A percentile compares a stretch with the other conserved stretches of the same genome.
Evolutionary conservation across 139 green algal genomes (phyloP).

Genomic region (Tetratostichococcus sp.): DNA sequence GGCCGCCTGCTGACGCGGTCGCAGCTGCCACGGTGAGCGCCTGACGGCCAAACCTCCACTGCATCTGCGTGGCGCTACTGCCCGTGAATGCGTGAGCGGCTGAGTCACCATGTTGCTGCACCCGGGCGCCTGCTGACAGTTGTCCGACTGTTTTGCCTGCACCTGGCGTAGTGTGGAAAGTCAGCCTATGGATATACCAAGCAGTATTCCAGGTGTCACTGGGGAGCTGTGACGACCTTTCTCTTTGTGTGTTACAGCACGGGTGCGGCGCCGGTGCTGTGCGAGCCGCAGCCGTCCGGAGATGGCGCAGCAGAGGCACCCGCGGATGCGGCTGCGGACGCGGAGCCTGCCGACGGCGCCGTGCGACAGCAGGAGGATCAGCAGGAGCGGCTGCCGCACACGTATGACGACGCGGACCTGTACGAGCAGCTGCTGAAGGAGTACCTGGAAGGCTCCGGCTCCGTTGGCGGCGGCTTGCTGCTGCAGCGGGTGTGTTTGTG

Average conservation of each 20-base stretch:
- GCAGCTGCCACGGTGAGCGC: slow-evolving; percentile 23
- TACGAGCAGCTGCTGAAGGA: slow-evolving; percentile 90
- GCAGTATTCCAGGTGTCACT: too few species aligned
- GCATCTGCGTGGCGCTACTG: too few species aligned
- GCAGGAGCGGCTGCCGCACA: slow-evolving; percentile 58
- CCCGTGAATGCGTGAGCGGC: too few species aligned
- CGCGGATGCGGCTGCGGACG: not conserved
- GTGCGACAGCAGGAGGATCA: too few species aligned
- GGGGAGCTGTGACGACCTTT: too few species aligned
- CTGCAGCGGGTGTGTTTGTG: too few species aligned
- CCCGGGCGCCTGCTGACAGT: too few species aligned
- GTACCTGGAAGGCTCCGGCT: slow-evolving; percentile 63
- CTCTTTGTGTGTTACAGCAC: not conserved
- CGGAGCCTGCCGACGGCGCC: too few species aligned
- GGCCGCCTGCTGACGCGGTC: slow-evolving; percentile 45
- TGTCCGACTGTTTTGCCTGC: not conserved
- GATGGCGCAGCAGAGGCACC: not conserved
- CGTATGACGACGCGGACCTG: slow-evolving; percentile 89
- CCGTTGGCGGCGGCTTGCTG: not conserved
- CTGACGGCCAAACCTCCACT: too few species aligned
- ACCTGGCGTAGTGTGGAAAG: not conserved
- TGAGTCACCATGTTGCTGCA: too few species aligned
- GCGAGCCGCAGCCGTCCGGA: too few species aligned
- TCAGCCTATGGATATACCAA: too few species aligned
- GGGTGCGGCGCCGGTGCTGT: slow-evolving; percentile 3